Evolutionary conservation across 208 protist species (phyloP).

Genomic region (Leishmania mexicana): DNA sequence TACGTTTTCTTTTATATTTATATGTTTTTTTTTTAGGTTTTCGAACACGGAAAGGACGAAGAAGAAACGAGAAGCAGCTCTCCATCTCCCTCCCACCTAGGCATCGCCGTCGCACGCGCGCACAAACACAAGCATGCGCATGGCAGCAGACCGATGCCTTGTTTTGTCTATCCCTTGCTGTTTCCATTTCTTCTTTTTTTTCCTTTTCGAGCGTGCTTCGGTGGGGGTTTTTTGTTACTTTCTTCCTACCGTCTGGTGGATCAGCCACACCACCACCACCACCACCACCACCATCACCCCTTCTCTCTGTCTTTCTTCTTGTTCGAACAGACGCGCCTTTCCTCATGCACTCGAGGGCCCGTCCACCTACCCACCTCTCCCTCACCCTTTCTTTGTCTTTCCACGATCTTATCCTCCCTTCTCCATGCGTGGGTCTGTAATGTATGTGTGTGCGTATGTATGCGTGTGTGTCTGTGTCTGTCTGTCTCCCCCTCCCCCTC

Average conservation of each 20-base stretch:
- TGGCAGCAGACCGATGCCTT: not conserved
- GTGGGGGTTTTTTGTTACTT: not conserved
- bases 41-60: not conserved
- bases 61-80: not conserved
- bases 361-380: not conserved
- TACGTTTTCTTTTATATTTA: not conserved
- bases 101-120: slow-evolving; percentile 1
- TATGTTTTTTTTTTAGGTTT: not conserved
- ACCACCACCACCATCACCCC: not conserved
- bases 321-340: not conserved
- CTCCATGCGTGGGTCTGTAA: not conserved
- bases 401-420: slow-evolving; percentile 1
- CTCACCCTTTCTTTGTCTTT: not conserved
- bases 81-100: not conserved
- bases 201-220: not conserved
- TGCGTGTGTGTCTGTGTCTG: slow-evolving; percentile 1
- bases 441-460: not conserved
- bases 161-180: not conserved
- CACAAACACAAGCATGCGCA: not conserved
- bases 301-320: not conserved
- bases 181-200: not conserved
- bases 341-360: not conserved
- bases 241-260: not conserved
- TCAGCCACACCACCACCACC: not conserved
- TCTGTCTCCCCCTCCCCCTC: not conserved